Evolutionary conservation across 208 protist species (phyloP).

Genomic region (Acanthamoeba healyi): DNA sequence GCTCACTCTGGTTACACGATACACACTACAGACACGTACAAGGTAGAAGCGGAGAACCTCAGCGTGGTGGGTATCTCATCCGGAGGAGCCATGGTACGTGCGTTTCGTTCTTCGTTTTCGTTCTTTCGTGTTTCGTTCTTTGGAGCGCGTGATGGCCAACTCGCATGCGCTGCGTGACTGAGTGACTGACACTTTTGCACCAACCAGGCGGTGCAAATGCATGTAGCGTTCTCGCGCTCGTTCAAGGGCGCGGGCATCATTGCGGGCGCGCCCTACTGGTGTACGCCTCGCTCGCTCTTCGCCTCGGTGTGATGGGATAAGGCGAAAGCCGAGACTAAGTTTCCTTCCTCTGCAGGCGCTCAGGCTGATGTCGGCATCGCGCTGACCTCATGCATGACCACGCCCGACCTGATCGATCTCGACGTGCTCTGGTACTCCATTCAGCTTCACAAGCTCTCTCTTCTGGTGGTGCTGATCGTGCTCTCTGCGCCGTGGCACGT

Average conservation of each 20-base stretch:
- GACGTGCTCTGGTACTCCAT: background rate
- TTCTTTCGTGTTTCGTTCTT: background rate
- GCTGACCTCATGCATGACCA: constrained; percentile 15
- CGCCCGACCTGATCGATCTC: constrained; percentile 41
- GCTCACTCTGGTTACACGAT: no score
- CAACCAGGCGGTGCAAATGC: constrained; percentile 16
- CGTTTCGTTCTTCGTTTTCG: background rate
- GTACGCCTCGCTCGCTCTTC: background rate
- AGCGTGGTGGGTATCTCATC: constrained; percentile 26
- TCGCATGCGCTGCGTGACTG: background rate
- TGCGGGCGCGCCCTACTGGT: constrained; percentile 35
- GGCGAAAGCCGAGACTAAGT: no score
- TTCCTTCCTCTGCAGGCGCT: background rate
- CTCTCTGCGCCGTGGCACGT: background rate
- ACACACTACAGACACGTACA: background rate
- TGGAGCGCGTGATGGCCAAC: no score
- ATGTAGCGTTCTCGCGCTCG: constrained; percentile 41
- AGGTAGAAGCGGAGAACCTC: background rate
- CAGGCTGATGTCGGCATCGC: background rate
- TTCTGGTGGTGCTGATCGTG: background rate
- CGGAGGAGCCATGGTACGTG: constrained; percentile 33
- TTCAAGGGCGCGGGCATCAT: constrained; percentile 47
- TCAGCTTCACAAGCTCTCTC: background rate
- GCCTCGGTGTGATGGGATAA: background rate
- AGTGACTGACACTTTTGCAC: background rate